phyloP scores from a whole-genome alignment of 2,329 filamentous ascomycete genomes.

The Fragosphaeria purpurea region DNA sequence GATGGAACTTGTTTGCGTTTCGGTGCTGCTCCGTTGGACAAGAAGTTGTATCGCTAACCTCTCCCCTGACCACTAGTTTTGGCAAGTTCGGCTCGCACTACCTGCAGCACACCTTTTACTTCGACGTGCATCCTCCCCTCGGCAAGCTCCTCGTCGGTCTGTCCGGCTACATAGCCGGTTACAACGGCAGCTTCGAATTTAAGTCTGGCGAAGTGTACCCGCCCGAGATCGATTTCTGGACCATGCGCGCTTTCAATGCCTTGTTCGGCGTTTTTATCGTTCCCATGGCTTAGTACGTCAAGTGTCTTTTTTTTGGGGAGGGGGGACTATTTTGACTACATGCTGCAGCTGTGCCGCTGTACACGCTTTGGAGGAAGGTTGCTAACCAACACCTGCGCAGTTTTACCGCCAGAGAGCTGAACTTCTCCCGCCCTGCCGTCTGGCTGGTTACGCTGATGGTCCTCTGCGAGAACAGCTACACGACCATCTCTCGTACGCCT shows the following conservation, averaged over 20 bases:
- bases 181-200: conserved; percentile 99
- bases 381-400: conserved; percentile 3
- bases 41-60: conserved; percentile 4
- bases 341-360: too few species aligned
- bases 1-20: too few species aligned
- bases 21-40: not conserved
- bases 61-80: conserved; percentile 44
- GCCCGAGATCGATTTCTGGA: conserved; percentile 87
- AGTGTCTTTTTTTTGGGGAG: not conserved
- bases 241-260: conserved; percentile 97
- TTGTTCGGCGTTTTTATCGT: conserved; percentile 88
- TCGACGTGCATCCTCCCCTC: conserved; percentile 75
- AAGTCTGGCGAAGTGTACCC: conserved; percentile 97
- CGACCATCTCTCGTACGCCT: conserved; percentile 74
- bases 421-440: conserved; percentile 74
- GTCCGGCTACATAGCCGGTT: conserved; percentile 90
- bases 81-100: conserved; percentile 99
- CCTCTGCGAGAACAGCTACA: conserved; percentile 97
- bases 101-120: conserved; percentile 98
- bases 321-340: too few species aligned
- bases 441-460: conserved; percentile 97
- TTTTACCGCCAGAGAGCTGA: conserved; percentile 84
- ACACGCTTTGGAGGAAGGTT: not conserved
- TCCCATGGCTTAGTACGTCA: conserved; percentile 64
- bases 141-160: conserved; percentile 98